phyloP scores from a whole-genome alignment of 345 rosid genomes.

The Hibiscus trionum region DNA sequence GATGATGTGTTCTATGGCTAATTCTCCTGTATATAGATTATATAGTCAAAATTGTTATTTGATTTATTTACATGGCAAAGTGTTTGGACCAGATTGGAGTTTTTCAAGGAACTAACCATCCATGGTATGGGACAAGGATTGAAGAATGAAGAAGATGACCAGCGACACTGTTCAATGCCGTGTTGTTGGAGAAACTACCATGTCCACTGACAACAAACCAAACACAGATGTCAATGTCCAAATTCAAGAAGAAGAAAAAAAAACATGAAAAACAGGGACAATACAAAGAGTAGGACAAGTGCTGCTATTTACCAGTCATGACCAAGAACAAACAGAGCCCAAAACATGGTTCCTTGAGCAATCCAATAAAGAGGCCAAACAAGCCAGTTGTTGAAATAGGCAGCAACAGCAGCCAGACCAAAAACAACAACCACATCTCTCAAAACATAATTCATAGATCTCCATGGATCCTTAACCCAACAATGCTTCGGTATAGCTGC shows the following conservation, averaged over 20 bases:
- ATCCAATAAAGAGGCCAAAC: conserved; percentile 94
- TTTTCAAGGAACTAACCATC: conserved; percentile 47
- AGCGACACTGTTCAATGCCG: conserved; percentile 57
- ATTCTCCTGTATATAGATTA: conserved; percentile 52
- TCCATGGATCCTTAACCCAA: conserved; percentile 84
- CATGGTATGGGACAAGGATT: conserved; percentile 88
- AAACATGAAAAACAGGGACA: not conserved
- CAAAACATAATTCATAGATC: conserved; percentile 67
- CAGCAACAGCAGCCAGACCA: conserved; percentile 74
- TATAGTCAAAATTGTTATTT: conserved; percentile 3
- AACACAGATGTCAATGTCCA: conserved; percentile 3
- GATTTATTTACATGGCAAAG: not conserved
- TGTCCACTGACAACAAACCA: conserved; percentile 58
- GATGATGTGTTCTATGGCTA: conserved; percentile 94
- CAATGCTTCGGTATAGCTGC: conserved; percentile 88
- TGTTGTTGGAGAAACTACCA: conserved; percentile 78
- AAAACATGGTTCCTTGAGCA: conserved; percentile 93
- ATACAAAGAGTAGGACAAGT: not conserved
- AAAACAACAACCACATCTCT: conserved; percentile 65
- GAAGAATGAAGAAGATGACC: conserved; percentile 91
- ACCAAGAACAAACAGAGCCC: conserved; percentile 96
- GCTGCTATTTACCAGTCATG: conserved; percentile 64
- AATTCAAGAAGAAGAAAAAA: not conserved
- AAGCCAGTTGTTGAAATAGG: conserved; percentile 54
- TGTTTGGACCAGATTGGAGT: not conserved